Evolutionary conservation across 148 eudicot species (phyloP).

Genomic region (Dianthus caryophyllus): DNA sequence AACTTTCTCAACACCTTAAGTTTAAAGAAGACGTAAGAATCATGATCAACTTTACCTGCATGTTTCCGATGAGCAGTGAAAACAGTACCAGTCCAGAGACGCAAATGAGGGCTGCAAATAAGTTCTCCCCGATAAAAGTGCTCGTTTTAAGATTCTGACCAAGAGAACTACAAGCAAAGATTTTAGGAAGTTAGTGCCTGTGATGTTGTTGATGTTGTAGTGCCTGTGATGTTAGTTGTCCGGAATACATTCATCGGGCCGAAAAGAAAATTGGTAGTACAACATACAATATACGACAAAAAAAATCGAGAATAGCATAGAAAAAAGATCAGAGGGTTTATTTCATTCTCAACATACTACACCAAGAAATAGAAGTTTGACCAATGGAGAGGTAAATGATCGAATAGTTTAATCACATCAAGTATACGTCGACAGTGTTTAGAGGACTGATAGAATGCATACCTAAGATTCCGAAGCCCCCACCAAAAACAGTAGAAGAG

Average conservation of each 20-base stretch:
- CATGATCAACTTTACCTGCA: slow-evolving; percentile 53
- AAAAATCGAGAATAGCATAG: too few species aligned
- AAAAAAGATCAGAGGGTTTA: too few species aligned
- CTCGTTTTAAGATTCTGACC: slow-evolving; percentile 78
- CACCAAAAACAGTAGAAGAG: slow-evolving; percentile 86
- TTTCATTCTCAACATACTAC: neutral
- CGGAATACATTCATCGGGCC: neutral
- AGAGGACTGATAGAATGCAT: slow-evolving; percentile 2
- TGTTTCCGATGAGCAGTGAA: slow-evolving; percentile 75
- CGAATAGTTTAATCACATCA: neutral
- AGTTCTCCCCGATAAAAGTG: slow-evolving; percentile 46
- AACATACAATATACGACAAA: too few species aligned
- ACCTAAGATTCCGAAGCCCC: slow-evolving; percentile 83
- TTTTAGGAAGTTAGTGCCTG: neutral
- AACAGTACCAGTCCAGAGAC: slow-evolving; percentile 64
- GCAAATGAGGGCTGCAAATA: slow-evolving; percentile 58
- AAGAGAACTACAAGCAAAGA: slow-evolving; percentile 52
- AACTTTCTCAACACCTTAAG: too few species aligned
- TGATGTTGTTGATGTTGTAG: too few species aligned
- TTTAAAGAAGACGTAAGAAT: neutral
- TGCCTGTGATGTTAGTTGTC: neutral
- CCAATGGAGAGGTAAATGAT: neutral
- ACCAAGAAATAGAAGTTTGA: neutral
- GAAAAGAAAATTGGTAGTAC: neutral
- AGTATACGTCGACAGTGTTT: neutral